Conservation (phyloP, 1,284 basidiomycete genomes). For the Moesziomyces aphidis region DNA sequence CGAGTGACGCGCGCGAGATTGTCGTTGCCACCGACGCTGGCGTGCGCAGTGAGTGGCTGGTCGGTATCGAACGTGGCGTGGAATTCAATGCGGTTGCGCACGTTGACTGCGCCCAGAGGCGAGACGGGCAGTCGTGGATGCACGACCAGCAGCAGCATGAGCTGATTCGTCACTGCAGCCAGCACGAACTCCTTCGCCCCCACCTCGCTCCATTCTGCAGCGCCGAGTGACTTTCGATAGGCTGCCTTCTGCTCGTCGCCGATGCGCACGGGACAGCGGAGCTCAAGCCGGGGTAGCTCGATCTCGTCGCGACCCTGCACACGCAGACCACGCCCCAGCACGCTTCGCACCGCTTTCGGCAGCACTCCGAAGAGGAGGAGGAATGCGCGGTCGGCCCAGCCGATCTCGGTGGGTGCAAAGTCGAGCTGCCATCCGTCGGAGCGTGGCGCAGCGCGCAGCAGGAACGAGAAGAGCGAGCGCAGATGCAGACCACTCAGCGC, state of each 20-base stretch:
- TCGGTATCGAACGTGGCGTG: neutral
- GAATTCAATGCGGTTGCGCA: slow-evolving; percentile 27
- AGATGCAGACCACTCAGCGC: slow-evolving; percentile 7
- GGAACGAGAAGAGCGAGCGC: slow-evolving; percentile 13
- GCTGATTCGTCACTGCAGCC: slow-evolving; percentile 25
- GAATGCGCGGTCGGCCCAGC: slow-evolving; percentile 14
- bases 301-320: slow-evolving; percentile 6
- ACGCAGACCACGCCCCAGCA: slow-evolving; percentile 1
- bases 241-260: neutral
- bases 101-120: slow-evolving; percentile 29
- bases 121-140: slow-evolving; percentile 27
- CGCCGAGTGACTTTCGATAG: neutral
- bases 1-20: slow-evolving; percentile 10
- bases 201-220: neutral
- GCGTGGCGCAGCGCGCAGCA: slow-evolving; percentile 2
- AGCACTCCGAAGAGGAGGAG: slow-evolving; percentile 15
- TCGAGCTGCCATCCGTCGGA: slow-evolving; percentile 9
- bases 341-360: slow-evolving; percentile 3
- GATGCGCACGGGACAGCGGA: slow-evolving; percentile 14
- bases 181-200: slow-evolving; percentile 11
- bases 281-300: slow-evolving; percentile 12
- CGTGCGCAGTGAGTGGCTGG: slow-evolving; percentile 9
- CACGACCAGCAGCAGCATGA: slow-evolving; percentile 36
- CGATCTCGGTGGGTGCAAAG: slow-evolving; percentile 15
- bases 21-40: slow-evolving; percentile 15